These are phyloP conservation scores for Trichoderma sp. DNA, from an alignment of 2,329 filamentous ascomycete genomes.

Conservation along the genomic window DNA sequence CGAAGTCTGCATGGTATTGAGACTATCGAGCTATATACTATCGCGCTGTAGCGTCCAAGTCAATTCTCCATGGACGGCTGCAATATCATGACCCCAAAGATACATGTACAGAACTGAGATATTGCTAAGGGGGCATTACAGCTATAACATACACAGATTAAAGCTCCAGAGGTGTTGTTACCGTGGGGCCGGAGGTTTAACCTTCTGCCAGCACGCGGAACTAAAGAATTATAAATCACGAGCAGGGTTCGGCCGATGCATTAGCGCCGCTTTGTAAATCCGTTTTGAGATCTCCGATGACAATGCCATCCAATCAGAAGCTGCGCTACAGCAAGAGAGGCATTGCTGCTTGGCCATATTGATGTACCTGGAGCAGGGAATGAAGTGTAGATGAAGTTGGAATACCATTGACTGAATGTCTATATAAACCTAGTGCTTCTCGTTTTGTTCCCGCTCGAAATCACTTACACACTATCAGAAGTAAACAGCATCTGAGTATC, in stretches of 20 bases:
- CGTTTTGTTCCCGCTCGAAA: not conserved
- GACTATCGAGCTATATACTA: not conserved
- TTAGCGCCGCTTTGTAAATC: slow-evolving; percentile 3
- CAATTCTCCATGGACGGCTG: not conserved
- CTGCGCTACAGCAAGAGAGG: not conserved
- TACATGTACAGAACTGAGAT: not conserved
- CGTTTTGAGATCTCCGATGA: not conserved
- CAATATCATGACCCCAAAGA: not conserved
- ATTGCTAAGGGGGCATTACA: not conserved
- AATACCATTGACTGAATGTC: not conserved
- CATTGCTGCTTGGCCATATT: not conserved
- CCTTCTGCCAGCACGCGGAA: not conserved
- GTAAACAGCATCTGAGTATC: not conserved
- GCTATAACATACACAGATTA: not conserved
- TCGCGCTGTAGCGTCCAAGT: not conserved
- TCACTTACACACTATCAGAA: not conserved
- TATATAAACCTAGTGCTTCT: not conserved
- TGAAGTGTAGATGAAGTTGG: too few species aligned
- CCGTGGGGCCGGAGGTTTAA: not conserved
- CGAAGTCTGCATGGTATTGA: not conserved
- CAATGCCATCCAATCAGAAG: slow-evolving; percentile 1
- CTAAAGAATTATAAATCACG: slow-evolving; percentile 2
- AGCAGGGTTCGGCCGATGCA: slow-evolving; percentile 15
- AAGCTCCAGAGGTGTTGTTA: not conserved
- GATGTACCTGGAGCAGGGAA: not conserved